phyloP scores from a whole-genome alignment of 1,284 basidiomycete genomes.

The Heterobasidion irregulare region DNA sequence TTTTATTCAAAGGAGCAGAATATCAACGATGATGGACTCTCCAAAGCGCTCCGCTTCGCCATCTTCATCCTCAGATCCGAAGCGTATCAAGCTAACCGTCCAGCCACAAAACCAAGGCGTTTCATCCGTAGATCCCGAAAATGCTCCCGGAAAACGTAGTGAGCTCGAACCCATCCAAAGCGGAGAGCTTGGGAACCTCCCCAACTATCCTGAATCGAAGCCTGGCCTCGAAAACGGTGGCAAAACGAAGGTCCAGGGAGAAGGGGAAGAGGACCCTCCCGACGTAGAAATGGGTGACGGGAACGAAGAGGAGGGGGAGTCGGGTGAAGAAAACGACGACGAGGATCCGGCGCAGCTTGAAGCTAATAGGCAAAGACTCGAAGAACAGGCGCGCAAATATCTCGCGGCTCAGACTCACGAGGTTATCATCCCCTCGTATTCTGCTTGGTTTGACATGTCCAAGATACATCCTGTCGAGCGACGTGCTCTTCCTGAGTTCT shows the following conservation, averaged over 20 bases:
- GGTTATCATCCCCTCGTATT: conserved; percentile 95
- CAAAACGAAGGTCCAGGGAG: conserved; percentile 50
- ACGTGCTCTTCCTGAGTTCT: conserved; percentile 95
- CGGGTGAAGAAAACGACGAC: conserved; percentile 65
- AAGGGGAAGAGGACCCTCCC: conserved; percentile 53
- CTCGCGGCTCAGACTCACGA: conserved; percentile 96
- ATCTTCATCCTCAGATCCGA: conserved; percentile 47
- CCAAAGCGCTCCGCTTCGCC: conserved; percentile 69
- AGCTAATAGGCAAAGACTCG: conserved; percentile 68
- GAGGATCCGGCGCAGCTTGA: conserved; percentile 78
- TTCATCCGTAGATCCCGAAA: conserved; percentile 64
- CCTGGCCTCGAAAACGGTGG: conserved; percentile 39
- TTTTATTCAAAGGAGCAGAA: not conserved
- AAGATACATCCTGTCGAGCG: conserved; percentile 91
- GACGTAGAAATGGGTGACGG: conserved; percentile 73
- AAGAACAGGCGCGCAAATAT: conserved; percentile 87
- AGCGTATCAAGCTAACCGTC: conserved; percentile 59
- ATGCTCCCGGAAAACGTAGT: conserved; percentile 64
- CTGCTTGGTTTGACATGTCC: conserved; percentile 97
- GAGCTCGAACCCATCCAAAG: conserved; percentile 69
- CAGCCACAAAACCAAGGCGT: conserved; percentile 55
- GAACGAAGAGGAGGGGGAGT: conserved; percentile 60
- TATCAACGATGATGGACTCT: conserved; percentile 41
- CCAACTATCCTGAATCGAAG: conserved; percentile 32
- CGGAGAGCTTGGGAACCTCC: conserved; percentile 65